Conservation (phyloP, 805 yeast genomes). For the Barnettozyma siamensis region DNA sequence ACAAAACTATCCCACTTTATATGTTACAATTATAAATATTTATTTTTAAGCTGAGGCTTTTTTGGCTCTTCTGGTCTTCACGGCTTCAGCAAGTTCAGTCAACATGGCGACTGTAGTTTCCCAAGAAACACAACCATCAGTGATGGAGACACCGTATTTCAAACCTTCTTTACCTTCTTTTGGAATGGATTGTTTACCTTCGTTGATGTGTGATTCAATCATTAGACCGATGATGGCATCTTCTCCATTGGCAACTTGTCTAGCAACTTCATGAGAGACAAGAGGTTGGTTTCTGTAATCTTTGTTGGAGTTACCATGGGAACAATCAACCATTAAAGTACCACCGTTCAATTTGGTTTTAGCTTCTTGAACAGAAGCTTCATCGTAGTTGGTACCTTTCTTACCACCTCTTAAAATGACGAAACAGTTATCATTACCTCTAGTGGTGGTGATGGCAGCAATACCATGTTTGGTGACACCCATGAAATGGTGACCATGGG, state of each 20-base stretch:
- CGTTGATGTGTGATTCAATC: constrained; percentile 91
- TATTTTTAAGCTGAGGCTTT: constrained; percentile 14
- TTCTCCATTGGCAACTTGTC: constrained; percentile 80
- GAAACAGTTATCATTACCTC: constrained; percentile 92
- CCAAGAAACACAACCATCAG: constrained; percentile 96
- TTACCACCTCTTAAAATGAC: constrained; percentile 95
- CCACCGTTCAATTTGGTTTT: constrained; percentile 52
- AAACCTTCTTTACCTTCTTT: constrained; percentile 70
- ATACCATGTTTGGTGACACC: constrained; percentile 96
- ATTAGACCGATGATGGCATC: constrained; percentile 80
- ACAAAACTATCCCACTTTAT: too few relatives aligned
- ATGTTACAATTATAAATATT: neutral
- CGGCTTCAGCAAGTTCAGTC: constrained; percentile 74
- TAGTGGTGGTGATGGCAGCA: constrained; percentile 93
- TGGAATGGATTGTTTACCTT: constrained; percentile 88
- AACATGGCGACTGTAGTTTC: constrained; percentile 82
- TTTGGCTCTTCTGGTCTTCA: constrained; percentile 64
- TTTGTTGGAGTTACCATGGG: constrained; percentile 95
- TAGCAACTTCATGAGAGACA: constrained; percentile 78
- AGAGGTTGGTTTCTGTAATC: constrained; percentile 93
- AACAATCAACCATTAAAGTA: constrained; percentile 89
- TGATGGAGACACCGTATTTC: constrained; percentile 92
- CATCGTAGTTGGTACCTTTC: constrained; percentile 89
- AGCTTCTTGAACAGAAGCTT: constrained; percentile 67
- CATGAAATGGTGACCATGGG: constrained; percentile 90